Percentiles rank a stretch among this genome's conserved stretches.
These are phyloP conservation scores for Jacaranda mimosifolia DNA, from an alignment of 257 asterid species.

Conservation along the genomic window DNA sequence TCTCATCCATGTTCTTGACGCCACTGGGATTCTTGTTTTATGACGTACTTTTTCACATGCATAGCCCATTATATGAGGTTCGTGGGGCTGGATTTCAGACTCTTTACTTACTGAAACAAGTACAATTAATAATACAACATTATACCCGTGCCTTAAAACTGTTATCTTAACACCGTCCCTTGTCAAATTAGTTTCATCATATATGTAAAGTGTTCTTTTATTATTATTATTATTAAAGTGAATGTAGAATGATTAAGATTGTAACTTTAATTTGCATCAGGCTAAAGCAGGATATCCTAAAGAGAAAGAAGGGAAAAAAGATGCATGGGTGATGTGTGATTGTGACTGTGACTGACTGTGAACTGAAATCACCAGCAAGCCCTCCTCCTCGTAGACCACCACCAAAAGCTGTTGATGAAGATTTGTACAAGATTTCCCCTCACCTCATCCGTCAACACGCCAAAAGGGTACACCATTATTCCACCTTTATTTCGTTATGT, in stretches of 20 bases:
- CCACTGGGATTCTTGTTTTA: no score
- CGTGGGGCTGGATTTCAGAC: neutral
- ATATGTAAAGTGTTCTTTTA: neutral
- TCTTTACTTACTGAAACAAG: neutral
- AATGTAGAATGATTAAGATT: neutral
- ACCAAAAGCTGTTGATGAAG: slow-evolving; percentile 87
- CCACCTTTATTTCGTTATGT: no score
- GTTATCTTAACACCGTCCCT: neutral
- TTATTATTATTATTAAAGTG: neutral
- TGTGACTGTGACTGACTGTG: slow-evolving; percentile 48
- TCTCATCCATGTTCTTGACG: no score
- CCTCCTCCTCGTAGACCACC: slow-evolving; percentile 37
- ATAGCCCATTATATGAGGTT: neutral
- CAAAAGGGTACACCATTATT: slow-evolving; percentile 50
- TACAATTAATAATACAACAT: neutral
- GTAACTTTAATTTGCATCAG: slow-evolving; percentile 32
- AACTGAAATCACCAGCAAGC: slow-evolving; percentile 43
- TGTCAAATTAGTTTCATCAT: no score
- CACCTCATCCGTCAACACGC: slow-evolving; percentile 61
- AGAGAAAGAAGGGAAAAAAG: slow-evolving; percentile 43
- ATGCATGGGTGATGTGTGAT: slow-evolving; percentile 54
- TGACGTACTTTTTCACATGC: neutral
- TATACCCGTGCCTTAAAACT: neutral
- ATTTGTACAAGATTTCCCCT: slow-evolving; percentile 86
- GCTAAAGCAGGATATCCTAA: slow-evolving; percentile 46